These are phyloP conservation scores for Cladorrhinum sp. DNA, from an alignment of 2,329 filamentous ascomycete genomes.

Conservation along the genomic window DNA sequence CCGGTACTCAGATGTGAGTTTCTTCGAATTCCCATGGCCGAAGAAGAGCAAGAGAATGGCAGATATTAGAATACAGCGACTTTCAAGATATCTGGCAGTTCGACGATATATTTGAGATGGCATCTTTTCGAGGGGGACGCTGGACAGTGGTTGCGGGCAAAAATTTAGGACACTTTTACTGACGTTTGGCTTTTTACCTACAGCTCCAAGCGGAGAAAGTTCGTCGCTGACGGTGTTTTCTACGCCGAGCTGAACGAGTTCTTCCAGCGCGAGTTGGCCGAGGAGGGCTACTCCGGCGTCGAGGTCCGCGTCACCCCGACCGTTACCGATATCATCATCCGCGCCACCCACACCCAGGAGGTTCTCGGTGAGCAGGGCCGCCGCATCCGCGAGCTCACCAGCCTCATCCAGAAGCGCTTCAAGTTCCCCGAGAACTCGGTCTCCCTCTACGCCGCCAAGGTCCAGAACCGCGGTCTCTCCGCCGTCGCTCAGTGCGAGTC, in stretches of 20 bases:
- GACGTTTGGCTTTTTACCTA: slow-evolving; percentile 23
- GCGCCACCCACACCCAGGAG: slow-evolving; percentile 99
- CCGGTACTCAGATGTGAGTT: slow-evolving; percentile 61
- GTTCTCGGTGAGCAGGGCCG: slow-evolving; percentile 99
- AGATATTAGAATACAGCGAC: background rate
- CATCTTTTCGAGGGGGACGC: background rate
- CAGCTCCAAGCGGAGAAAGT: slow-evolving; percentile 91
- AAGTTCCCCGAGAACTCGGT: slow-evolving; percentile 99
- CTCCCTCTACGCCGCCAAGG: slow-evolving; percentile 99
- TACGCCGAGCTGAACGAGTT: slow-evolving; percentile 99
- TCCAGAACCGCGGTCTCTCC: slow-evolving; percentile 99
- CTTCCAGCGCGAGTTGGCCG: slow-evolving; percentile 99
- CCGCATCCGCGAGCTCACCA: slow-evolving; percentile 99
- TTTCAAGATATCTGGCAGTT: background rate
- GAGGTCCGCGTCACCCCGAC: slow-evolving; percentile 99
- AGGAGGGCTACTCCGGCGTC: slow-evolving; percentile 99
- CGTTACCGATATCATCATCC: slow-evolving; percentile 99
- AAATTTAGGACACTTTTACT: slow-evolving; percentile 15
- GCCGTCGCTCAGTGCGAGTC: slow-evolving; percentile 99
- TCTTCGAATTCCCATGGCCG: slow-evolving; percentile 1
- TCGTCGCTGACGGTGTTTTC: slow-evolving; percentile 98
- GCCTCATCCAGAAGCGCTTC: slow-evolving; percentile 99
- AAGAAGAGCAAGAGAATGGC: background rate
- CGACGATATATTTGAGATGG: background rate
- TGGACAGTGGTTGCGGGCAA: background rate